Conservation (phyloP, 805 yeast genomes). For the Pichia cephalocereana region DNA sequence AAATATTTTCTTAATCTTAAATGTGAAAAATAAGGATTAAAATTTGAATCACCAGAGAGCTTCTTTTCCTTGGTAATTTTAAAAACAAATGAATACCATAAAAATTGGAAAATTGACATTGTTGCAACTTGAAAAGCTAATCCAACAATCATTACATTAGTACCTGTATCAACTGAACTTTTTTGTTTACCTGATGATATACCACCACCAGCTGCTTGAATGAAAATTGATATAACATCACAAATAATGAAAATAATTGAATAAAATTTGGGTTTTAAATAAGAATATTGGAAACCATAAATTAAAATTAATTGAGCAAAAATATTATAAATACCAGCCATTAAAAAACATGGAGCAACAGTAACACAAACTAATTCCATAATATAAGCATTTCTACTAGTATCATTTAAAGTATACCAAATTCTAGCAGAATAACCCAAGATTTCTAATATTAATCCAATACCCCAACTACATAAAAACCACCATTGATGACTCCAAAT, state of each 20-base stretch:
- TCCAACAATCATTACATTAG: slow-evolving; percentile 62
- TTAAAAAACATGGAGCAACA: slow-evolving; percentile 66
- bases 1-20: slow-evolving; percentile 30
- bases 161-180: slow-evolving; percentile 9
- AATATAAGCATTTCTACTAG: slow-evolving; percentile 32
- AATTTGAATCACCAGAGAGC: slow-evolving; percentile 21
- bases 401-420: slow-evolving; percentile 29
- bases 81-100: slow-evolving; percentile 38
- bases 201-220: slow-evolving; percentile 72
- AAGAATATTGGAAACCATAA: slow-evolving; percentile 44
- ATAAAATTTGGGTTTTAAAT: slow-evolving; percentile 41
- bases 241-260: slow-evolving; percentile 51
- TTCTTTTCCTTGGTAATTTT: slow-evolving; percentile 23
- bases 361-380: slow-evolving; percentile 57
- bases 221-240: slow-evolving; percentile 48
- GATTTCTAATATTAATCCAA: slow-evolving; percentile 51
- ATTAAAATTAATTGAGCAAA: slow-evolving; percentile 53
- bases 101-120: slow-evolving; percentile 46
- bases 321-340: slow-evolving; percentile 68
- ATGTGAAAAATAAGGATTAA: slow-evolving; percentile 25
- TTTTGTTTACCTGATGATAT: slow-evolving; percentile 36
- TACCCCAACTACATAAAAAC: slow-evolving; percentile 47
- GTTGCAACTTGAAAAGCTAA: slow-evolving; percentile 61
- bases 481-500: slow-evolving; percentile 47
- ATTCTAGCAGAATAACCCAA: slow-evolving; percentile 56